These are phyloP conservation scores for Nidularia sp. DNA, from an alignment of 768 basidiomycete species.

Conservation along the genomic window DNA sequence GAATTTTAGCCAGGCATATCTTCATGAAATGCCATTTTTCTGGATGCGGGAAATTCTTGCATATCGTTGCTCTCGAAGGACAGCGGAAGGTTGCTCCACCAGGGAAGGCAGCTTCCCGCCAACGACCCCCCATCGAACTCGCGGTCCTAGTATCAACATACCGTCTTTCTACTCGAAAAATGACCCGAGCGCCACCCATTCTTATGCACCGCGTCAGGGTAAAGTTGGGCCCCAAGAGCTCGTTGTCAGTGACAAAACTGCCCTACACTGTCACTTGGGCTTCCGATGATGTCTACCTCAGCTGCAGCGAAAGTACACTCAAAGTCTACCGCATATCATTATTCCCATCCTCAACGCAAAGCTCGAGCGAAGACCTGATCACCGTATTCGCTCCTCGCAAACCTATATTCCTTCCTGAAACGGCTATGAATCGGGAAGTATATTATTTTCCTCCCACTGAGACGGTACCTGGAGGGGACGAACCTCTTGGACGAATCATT, in stretches of 20 bases:
- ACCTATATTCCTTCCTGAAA: slow-evolving; percentile 15
- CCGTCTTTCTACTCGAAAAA: slow-evolving; percentile 11
- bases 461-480: slow-evolving; percentile 5
- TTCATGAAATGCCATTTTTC: slow-evolving; percentile 22
- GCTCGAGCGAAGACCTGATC: neutral
- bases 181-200: slow-evolving; percentile 10
- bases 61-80: slow-evolving; percentile 20
- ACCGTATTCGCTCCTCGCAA: slow-evolving; percentile 10
- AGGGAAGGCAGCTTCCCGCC: neutral
- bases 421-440: slow-evolving; percentile 11
- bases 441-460: slow-evolving; percentile 17
- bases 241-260: slow-evolving; percentile 12
- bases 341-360: slow-evolving; percentile 6
- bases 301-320: slow-evolving; percentile 9
- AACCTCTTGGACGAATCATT: neutral
- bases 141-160: slow-evolving; percentile 16
- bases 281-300: slow-evolving; percentile 14
- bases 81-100: neutral
- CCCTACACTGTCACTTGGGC: slow-evolving; percentile 22
- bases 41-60: slow-evolving; percentile 14
- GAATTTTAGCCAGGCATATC: slow-evolving; percentile 14
- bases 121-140: slow-evolving; percentile 6
- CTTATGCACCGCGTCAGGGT: slow-evolving; percentile 12
- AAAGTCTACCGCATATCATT: slow-evolving; percentile 14
- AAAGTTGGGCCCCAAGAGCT: slow-evolving; percentile 4